Conservation (phyloP, 2,329 filamentous ascomycete species). For the Pseudogymnoascus sp. region DNA sequence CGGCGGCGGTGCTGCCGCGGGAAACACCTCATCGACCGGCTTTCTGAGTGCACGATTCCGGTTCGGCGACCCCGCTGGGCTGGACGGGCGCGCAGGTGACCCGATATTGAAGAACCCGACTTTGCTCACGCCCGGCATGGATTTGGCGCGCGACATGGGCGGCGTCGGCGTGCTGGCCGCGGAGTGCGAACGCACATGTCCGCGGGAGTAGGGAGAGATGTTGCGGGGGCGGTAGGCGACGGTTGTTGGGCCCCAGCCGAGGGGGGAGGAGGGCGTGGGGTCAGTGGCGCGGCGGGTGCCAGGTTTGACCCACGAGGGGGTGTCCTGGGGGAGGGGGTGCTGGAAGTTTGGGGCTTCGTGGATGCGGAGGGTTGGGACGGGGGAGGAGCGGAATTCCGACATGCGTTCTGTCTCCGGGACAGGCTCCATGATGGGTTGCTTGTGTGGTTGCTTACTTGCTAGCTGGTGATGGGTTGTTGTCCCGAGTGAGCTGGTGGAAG, state of each 20-base stretch:
- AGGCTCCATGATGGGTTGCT: conserved; percentile 46
- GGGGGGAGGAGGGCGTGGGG: conserved; percentile 44
- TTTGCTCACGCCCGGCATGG: conserved; percentile 53
- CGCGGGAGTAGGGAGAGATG: conserved; percentile 49
- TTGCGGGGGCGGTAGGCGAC: conserved; percentile 54
- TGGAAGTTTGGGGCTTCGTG: conserved; percentile 18
- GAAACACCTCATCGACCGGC: conserved; percentile 52
- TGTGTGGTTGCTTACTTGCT: neutral
- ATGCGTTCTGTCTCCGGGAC: conserved; percentile 61
- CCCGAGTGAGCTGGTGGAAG: neutral
- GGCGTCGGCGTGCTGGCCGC: conserved; percentile 44
- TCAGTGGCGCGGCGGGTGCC: conserved; percentile 51
- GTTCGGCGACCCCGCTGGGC: conserved; percentile 45
- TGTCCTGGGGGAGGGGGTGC: neutral
- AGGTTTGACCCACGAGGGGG: conserved; percentile 29
- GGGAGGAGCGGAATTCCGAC: conserved; percentile 54
- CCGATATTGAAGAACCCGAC: conserved; percentile 49
- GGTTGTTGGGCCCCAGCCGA: conserved; percentile 35
- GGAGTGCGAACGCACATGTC: conserved; percentile 50
- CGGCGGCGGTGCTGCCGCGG: conserved; percentile 37
- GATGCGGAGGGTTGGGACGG: conserved; percentile 45
- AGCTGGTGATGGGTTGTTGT: neutral
- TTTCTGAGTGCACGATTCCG: conserved; percentile 46
- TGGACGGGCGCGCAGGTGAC: conserved; percentile 42
- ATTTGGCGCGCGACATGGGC: conserved; percentile 55